phyloP scores from a whole-genome alignment of 495 filamentous ascomycete species.

The Aspergillus avenaceus region DNA sequence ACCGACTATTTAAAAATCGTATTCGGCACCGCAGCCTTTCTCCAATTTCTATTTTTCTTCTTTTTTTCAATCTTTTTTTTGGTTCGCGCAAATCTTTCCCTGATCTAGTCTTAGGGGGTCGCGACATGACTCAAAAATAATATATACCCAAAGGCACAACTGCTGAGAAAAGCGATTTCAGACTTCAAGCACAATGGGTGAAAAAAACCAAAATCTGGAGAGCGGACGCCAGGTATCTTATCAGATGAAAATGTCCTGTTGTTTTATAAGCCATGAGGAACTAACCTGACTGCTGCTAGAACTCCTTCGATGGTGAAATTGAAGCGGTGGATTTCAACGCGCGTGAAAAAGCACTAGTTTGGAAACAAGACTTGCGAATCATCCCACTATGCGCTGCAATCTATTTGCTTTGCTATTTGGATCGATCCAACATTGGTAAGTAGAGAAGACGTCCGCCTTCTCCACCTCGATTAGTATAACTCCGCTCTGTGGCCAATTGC shows the following conservation, averaged over 20 bases:
- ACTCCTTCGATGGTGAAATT: neutral
- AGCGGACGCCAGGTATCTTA: too few relatives aligned
- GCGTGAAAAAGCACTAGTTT: conserved; percentile 39
- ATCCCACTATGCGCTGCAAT: conserved; percentile 55
- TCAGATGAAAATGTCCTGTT: too few relatives aligned
- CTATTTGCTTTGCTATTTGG: conserved; percentile 63
- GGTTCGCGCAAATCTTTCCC: neutral
- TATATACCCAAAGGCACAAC: too few relatives aligned
- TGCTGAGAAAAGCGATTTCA: too few relatives aligned
- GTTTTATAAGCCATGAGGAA: too few relatives aligned
- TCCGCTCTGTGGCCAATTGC: neutral
- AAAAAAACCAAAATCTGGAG: conserved; percentile 1
- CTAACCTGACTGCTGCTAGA: neutral
- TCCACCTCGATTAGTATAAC: neutral
- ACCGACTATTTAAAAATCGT: conserved; percentile 10
- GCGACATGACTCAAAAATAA: neutral
- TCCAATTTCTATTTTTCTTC: neutral
- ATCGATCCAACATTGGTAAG: conserved; percentile 63
- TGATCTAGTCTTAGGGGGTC: neutral
- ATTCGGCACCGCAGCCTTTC: neutral
- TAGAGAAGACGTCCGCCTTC: neutral
- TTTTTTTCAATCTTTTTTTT: conserved; percentile 3
- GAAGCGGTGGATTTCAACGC: conserved; percentile 11
- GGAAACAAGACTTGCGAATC: conserved; percentile 60
- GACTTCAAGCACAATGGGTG: conserved; percentile 7